Conservation (phyloP, 768 basidiomycete species). For the Xanthoconium purpureum region DNA sequence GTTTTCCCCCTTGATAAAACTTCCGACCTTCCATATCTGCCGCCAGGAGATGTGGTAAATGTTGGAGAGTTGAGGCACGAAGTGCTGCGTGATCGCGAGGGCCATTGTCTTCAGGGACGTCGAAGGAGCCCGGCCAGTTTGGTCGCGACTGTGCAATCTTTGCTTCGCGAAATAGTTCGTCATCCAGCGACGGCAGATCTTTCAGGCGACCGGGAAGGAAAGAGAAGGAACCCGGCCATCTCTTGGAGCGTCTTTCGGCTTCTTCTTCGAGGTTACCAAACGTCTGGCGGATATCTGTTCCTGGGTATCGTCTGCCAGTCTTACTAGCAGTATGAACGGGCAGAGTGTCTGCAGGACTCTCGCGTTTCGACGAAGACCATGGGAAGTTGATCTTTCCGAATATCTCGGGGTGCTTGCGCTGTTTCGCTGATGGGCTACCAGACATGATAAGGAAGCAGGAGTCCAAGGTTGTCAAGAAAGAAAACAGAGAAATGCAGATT, state of each 20-base stretch:
- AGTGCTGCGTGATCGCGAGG: slow-evolving; percentile 18
- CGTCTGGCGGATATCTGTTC: neutral
- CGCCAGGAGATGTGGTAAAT: neutral
- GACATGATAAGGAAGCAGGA: slow-evolving; percentile 8
- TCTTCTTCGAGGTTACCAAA: slow-evolving; percentile 12
- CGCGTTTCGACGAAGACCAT: neutral
- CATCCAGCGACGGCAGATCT: slow-evolving; percentile 16
- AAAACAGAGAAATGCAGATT: neutral
- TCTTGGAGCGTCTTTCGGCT: slow-evolving; percentile 1
- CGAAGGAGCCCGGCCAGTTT: slow-evolving; percentile 23
- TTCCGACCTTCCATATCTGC: slow-evolving; percentile 20
- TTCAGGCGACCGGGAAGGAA: slow-evolving; percentile 14
- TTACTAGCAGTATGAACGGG: neutral
- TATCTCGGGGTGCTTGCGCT: slow-evolving; percentile 2
- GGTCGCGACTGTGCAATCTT: slow-evolving; percentile 24
- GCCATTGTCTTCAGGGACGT: slow-evolving; percentile 16
- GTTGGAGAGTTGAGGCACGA: neutral
- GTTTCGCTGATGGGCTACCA: slow-evolving; percentile 4
- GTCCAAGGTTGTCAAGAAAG: neutral
- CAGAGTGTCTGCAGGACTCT: neutral
- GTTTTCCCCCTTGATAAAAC: slow-evolving; percentile 32
- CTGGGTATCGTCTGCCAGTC: neutral
- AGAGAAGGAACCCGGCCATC: slow-evolving; percentile 10
- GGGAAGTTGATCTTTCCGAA: neutral
- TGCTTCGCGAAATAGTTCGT: slow-evolving; percentile 24